These are phyloP conservation scores for Tagetes erecta DNA, from an alignment of 129 eudicot species.

Conservation along the genomic window DNA sequence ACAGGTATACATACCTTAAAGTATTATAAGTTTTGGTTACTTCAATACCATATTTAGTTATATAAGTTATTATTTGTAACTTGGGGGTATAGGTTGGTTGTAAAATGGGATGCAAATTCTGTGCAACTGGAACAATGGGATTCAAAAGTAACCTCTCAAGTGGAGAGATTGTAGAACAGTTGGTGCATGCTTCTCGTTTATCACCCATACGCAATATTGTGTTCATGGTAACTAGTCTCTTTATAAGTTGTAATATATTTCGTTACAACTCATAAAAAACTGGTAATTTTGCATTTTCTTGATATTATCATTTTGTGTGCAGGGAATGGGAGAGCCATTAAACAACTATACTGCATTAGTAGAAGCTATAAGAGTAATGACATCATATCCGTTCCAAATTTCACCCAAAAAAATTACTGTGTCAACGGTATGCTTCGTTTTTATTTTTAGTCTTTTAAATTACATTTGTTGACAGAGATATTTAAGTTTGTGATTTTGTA, in stretches of 20 bases:
- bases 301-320: conserved; percentile 29
- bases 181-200: conserved; percentile 85
- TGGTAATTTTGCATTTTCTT: background rate
- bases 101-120: conserved; percentile 97
- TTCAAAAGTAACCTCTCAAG: conserved; percentile 84
- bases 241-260: background rate
- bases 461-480: background rate
- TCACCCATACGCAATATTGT: conserved; percentile 87
- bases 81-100: conserved; percentile 72
- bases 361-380: conserved; percentile 85
- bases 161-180: conserved; percentile 94
- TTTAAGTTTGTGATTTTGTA: conserved; percentile 21
- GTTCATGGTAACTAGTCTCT: conserved; percentile 71
- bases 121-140: conserved; percentile 99
- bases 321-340: conserved; percentile 99
- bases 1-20: conserved; percentile 61
- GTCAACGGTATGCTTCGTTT: conserved; percentile 65
- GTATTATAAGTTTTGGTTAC: background rate
- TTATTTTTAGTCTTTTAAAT: conserved; percentile 16
- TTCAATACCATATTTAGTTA: background rate
- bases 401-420: conserved; percentile 89
- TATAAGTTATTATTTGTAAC: too few relatives aligned
- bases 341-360: conserved; percentile 84
- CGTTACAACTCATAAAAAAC: background rate
- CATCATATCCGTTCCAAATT: conserved; percentile 73